Percentiles rank a stretch among this genome's conserved stretches.
These are phyloP conservation scores for Neurospora cerealis DNA, from an alignment of 495 filamentous ascomycete genomes.

Conservation along the genomic window DNA sequence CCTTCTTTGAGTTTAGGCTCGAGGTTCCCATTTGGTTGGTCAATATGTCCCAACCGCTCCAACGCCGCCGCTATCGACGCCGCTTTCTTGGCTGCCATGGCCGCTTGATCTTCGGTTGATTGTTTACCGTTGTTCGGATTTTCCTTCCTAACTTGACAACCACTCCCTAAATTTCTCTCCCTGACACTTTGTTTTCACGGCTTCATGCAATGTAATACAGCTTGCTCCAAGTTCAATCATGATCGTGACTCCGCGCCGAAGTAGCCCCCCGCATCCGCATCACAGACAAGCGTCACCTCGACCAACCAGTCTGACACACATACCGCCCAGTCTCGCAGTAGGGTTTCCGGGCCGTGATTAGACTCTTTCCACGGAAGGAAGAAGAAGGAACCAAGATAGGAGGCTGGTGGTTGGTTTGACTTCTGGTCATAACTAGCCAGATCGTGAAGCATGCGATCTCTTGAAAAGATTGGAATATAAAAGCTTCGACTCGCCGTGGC, in stretches of 20 bases:
- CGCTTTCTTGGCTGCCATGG: background rate
- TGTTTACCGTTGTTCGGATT: background rate
- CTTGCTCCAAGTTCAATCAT: no score
- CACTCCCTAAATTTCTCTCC: background rate
- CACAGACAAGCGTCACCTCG: background rate
- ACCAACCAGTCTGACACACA: background rate
- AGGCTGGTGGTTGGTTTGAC: background rate
- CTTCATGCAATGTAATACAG: background rate
- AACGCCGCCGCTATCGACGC: background rate
- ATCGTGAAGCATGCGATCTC: background rate
- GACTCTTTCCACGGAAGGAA: background rate
- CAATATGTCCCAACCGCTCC: background rate
- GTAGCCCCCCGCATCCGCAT: background rate
- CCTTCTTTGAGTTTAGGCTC: background rate
- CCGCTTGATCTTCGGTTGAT: background rate
- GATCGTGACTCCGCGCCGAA: background rate
- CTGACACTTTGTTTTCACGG: background rate
- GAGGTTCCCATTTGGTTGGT: background rate
- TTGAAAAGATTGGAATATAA: background rate
- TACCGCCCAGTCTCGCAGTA: background rate
- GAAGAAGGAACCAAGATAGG: background rate
- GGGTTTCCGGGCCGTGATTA: background rate
- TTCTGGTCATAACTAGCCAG: background rate
- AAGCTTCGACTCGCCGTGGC: background rate
- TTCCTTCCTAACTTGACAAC: background rate